These are phyloP conservation scores for Kingdonia uniflora DNA, from an alignment of 164 flowering plant genomes.

Conservation along the genomic window DNA sequence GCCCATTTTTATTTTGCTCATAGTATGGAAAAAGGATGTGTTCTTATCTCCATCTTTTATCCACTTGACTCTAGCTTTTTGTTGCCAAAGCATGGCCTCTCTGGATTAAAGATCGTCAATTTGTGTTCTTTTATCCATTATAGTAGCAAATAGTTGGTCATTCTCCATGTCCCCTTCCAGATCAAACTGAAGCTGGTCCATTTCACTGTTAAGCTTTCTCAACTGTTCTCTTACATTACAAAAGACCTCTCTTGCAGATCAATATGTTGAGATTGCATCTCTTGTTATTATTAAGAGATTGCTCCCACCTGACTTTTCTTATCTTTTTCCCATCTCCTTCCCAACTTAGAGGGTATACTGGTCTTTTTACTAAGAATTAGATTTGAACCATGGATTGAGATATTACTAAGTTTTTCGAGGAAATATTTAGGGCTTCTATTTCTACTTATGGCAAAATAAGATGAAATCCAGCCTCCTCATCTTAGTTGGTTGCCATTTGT, in stretches of 20 bases:
- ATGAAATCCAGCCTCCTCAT: too few species aligned
- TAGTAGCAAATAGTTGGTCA: neutral
- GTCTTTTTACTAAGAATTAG: too few species aligned
- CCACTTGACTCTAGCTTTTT: neutral
- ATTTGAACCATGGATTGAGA: too few species aligned
- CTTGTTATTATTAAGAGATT: too few species aligned
- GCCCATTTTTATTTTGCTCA: neutral
- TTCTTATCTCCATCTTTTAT: neutral
- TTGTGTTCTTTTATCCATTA: neutral
- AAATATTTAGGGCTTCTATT: too few species aligned
- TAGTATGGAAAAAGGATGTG: neutral
- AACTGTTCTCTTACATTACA: neutral
- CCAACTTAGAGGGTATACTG: too few species aligned
- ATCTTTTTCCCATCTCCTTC: too few species aligned
- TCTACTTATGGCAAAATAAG: too few species aligned
- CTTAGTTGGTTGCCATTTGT: too few species aligned
- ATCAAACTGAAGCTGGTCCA: neutral
- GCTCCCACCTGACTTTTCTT: too few species aligned
- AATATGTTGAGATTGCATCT: too few species aligned
- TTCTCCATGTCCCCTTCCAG: neutral
- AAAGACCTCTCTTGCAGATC: neutral
- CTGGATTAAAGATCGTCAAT: neutral
- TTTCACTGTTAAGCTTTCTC: neutral
- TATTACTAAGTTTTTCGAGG: too few species aligned
- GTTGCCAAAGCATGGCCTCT: neutral